Evolutionary conservation across 306 rosid genomes (phyloP).

Genomic region (Delonix regia): DNA sequence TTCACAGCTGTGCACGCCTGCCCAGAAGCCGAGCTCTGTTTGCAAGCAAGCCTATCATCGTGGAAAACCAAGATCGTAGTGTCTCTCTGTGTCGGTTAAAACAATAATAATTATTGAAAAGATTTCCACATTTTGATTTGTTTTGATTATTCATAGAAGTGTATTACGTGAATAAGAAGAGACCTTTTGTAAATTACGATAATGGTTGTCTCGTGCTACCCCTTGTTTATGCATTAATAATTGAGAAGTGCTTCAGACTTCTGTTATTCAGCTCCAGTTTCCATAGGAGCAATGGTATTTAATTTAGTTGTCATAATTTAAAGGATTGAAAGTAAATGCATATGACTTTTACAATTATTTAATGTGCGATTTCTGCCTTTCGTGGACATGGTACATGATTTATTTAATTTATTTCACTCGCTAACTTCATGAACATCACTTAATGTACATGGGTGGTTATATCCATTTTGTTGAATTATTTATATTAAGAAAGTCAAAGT

Average conservation of each 20-base stretch:
- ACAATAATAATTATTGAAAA: slow-evolving; percentile 13
- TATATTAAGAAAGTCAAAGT: no score
- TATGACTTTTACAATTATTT: no score
- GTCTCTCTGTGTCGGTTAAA: slow-evolving; percentile 38
- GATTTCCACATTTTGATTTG: not conserved
- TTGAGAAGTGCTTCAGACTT: not conserved
- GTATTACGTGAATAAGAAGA: not conserved
- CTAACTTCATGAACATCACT: no score
- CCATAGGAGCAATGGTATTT: no score
- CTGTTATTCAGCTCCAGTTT: not conserved
- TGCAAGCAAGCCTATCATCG: slow-evolving; percentile 71
- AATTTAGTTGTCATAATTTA: no score
- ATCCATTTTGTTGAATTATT: no score
- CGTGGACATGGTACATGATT: no score
- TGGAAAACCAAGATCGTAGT: slow-evolving; percentile 54
- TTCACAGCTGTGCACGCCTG: slow-evolving; percentile 69
- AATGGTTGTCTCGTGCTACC: not conserved
- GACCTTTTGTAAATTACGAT: not conserved
- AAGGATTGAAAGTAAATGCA: no score
- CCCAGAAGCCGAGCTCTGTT: slow-evolving; percentile 72
- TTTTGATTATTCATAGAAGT: no score
- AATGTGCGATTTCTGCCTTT: no score
- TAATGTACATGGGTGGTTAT: no score
- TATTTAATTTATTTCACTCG: no score
- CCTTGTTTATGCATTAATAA: not conserved